Evolutionary conservation across 2,329 filamentous ascomycete genomes (phyloP).

Genomic region (Aureobasidium sp.): DNA sequence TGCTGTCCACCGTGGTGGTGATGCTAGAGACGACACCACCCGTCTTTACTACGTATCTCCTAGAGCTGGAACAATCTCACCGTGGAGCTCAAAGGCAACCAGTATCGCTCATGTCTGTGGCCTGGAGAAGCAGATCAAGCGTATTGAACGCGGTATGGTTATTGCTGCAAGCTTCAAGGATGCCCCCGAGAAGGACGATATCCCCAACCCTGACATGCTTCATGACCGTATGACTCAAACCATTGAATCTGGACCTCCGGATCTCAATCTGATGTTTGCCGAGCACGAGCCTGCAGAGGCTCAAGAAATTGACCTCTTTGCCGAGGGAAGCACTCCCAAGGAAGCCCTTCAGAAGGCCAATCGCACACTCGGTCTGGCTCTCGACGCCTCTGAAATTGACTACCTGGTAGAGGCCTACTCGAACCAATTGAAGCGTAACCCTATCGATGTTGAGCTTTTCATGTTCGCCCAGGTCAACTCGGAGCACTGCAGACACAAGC

Average conservation of each 20-base stretch:
- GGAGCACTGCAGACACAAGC: constrained; percentile 82
- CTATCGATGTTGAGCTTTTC: constrained; percentile 90
- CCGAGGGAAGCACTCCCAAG: constrained; percentile 56
- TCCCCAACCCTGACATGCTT: constrained; percentile 62
- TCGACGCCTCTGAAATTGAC: constrained; percentile 84
- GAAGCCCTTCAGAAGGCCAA: constrained; percentile 77
- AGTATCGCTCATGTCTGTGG: constrained; percentile 91
- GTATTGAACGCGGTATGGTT: constrained; percentile 81
- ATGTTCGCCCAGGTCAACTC: constrained; percentile 99
- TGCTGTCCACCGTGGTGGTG: constrained; percentile 42
- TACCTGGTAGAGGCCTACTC: constrained; percentile 85
- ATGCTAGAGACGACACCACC: constrained; percentile 43
- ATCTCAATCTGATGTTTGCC: constrained; percentile 70
- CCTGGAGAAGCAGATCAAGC: constrained; percentile 60
- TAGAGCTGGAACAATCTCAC: constrained; percentile 74
- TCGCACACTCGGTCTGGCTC: constrained; percentile 70
- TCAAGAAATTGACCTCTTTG: constrained; percentile 37
- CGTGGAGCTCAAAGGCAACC: constrained; percentile 96
- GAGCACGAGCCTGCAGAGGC: constrained; percentile 49
- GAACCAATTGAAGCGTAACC: constrained; percentile 55
- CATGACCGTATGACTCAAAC: constrained; percentile 96
- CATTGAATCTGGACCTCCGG: constrained; percentile 60
- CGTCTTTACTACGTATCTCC: constrained; percentile 68
- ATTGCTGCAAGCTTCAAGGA: constrained; percentile 58
- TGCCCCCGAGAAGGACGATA: constrained; percentile 42